phyloP scores from a whole-genome alignment of 192 early-diverging fungal species.

The Podila clonocystis region DNA sequence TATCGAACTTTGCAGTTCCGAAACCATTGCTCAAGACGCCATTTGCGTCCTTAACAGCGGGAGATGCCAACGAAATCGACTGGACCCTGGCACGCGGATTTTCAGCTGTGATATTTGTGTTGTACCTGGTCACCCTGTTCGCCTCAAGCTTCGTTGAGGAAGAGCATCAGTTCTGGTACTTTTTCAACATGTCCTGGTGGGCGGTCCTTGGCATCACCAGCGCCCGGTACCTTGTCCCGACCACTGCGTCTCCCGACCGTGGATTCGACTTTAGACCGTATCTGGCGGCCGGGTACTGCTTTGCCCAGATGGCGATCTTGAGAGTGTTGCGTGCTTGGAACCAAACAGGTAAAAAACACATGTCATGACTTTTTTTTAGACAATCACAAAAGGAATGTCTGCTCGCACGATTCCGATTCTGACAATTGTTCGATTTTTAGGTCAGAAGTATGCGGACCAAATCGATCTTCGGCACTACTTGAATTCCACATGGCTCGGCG shows the following conservation, averaged over 20 bases:
- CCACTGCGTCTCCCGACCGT: neutral
- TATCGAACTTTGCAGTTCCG: neutral
- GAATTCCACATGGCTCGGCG: conserved; percentile 26
- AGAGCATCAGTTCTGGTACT: conserved; percentile 82
- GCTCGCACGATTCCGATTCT: neutral
- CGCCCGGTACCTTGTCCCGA: conserved; percentile 30
- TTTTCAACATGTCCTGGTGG: conserved; percentile 72
- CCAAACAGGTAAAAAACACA: conserved; percentile 49
- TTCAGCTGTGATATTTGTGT: conserved; percentile 40
- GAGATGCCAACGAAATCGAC: conserved; percentile 18
- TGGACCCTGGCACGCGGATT: conserved; percentile 16
- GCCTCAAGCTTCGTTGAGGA: conserved; percentile 81
- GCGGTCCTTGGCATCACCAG: conserved; percentile 52
- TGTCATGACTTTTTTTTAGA: neutral
- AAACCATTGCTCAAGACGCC: neutral
- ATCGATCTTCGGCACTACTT: conserved; percentile 56
- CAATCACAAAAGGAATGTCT: too few relatives aligned
- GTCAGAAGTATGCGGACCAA: conserved; percentile 59
- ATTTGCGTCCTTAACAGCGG: neutral
- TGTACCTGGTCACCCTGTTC: conserved; percentile 65
- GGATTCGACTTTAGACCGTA: neutral
- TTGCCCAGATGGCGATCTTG: conserved; percentile 50
- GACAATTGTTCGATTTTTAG: conserved; percentile 5
- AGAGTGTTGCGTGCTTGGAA: conserved; percentile 57
- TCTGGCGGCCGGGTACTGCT: conserved; percentile 11